Conservation (phyloP, 768 basidiomycete species). For the Mrakia frigida region DNA sequence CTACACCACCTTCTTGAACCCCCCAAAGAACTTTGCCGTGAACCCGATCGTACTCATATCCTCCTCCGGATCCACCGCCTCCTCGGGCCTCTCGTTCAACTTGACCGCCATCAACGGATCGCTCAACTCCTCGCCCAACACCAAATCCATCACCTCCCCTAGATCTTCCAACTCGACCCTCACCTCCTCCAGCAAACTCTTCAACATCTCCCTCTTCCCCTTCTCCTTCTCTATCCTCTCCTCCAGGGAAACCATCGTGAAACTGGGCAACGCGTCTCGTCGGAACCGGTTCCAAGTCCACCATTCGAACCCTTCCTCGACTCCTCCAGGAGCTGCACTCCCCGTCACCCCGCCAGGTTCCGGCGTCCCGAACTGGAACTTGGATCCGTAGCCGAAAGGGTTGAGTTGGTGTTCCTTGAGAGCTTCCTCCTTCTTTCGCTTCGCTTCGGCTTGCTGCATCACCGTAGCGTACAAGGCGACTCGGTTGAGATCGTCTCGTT, state of each 20-base stretch:
- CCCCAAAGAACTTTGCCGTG: too few species aligned
- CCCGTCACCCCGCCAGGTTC: neutral
- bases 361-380: too few species aligned
- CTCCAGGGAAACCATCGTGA: neutral
- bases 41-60: too few species aligned
- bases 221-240: neutral
- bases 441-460: neutral
- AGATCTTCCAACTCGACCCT: neutral
- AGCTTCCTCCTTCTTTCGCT: neutral
- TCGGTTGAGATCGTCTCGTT: neutral
- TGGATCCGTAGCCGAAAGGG: too few species aligned
- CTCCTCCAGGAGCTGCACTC: neutral
- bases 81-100: too few species aligned
- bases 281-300: too few species aligned
- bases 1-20: too few species aligned
- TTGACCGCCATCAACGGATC: too few species aligned
- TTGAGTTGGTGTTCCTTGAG: neutral
- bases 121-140: neutral
- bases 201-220: neutral
- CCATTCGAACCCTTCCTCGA: neutral
- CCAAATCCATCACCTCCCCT: slow-evolving; percentile 1
- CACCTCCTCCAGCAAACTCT: neutral
- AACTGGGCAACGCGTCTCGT: too few species aligned
- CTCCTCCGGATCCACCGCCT: too few species aligned
- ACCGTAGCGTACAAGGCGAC: neutral